Percentiles rank a stretch among this genome's conserved stretches.
Evolutionary conservation across 805 yeast species (phyloP).

Genomic region (Ogataea methylovora): DNA sequence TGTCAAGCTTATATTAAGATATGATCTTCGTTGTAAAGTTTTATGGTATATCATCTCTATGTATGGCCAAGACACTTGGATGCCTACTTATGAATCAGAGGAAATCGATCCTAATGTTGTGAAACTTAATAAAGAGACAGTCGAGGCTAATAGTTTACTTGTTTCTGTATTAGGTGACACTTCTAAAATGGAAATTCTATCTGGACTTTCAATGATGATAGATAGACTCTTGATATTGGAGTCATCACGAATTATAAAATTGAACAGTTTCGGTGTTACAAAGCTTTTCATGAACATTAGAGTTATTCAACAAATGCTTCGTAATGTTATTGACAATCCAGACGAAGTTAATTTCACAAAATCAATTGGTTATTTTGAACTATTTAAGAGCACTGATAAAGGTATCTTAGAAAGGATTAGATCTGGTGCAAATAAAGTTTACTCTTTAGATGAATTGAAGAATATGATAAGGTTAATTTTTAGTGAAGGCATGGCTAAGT

Average conservation of each 20-base stretch:
- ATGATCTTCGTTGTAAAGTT: conserved; percentile 47
- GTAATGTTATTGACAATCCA: conserved; percentile 46
- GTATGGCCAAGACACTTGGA: conserved; percentile 41
- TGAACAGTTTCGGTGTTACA: conserved; percentile 54
- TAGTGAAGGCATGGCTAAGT: conserved; percentile 26
- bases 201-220: conserved; percentile 45
- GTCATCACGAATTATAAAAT: conserved; percentile 38
- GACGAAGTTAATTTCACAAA: conserved; percentile 45
- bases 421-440: conserved; percentile 8
- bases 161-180: conserved; percentile 20
- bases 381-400: conserved; percentile 43
- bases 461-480: conserved; percentile 48
- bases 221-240: conserved; percentile 46
- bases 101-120: conserved; percentile 53
- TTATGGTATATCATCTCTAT: conserved; percentile 45
- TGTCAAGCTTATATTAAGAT: conserved; percentile 42
- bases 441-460: conserved; percentile 36
- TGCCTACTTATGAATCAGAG: conserved; percentile 43
- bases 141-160: conserved; percentile 36
- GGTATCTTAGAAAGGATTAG: conserved; percentile 33
- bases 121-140: conserved; percentile 41
- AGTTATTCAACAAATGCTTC: conserved; percentile 62
- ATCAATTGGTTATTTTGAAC: conserved; percentile 49
- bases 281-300: conserved; percentile 53
- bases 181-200: conserved; percentile 26